A percentile compares a stretch with the other conserved stretches of the same genome.
Conservation (phyloP, 1,139 yeast genomes). For the Sugiyamaella sp. region DNA sequence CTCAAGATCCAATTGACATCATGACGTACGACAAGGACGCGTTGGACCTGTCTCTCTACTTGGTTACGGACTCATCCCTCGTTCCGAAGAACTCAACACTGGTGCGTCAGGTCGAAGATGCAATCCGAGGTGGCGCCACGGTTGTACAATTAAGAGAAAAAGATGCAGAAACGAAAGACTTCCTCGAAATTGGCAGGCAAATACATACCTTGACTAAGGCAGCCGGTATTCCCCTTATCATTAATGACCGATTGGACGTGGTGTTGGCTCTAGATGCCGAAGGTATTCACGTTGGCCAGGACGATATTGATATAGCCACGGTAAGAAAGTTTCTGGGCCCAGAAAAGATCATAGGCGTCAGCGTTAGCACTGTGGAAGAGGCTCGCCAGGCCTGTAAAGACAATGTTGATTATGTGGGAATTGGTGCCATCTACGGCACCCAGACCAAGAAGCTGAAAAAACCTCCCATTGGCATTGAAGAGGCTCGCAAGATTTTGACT, state of each 20-base stretch:
- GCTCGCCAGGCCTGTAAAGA: constrained; percentile 57
- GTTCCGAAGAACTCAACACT: constrained; percentile 66
- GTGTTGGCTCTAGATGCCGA: constrained; percentile 91
- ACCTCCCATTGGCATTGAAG: constrained; percentile 66
- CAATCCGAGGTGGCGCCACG: constrained; percentile 75
- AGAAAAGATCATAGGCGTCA: constrained; percentile 77
- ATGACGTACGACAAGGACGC: background rate
- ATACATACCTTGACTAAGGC: constrained; percentile 64
- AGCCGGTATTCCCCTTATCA: constrained; percentile 72
- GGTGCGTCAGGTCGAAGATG: constrained; percentile 51
- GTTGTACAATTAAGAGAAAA: constrained; percentile 86
- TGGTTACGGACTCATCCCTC: constrained; percentile 83
- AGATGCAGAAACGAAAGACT: constrained; percentile 64
- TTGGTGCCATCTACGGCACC: constrained; percentile 82
- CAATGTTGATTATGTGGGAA: constrained; percentile 79
- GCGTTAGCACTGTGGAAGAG: constrained; percentile 65
- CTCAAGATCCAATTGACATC: no score
- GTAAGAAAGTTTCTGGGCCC: constrained; percentile 71
- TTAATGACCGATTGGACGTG: constrained; percentile 87
- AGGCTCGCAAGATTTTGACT: constrained; percentile 58
- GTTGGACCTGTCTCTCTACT: constrained; percentile 64
- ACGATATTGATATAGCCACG: constrained; percentile 68
- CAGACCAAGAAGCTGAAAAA: constrained; percentile 63
- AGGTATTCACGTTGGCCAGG: constrained; percentile 94
- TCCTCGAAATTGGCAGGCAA: constrained; percentile 60